phyloP scores from a whole-genome alignment of 305 asterid genomes.

The Euphrasia arctica region DNA sequence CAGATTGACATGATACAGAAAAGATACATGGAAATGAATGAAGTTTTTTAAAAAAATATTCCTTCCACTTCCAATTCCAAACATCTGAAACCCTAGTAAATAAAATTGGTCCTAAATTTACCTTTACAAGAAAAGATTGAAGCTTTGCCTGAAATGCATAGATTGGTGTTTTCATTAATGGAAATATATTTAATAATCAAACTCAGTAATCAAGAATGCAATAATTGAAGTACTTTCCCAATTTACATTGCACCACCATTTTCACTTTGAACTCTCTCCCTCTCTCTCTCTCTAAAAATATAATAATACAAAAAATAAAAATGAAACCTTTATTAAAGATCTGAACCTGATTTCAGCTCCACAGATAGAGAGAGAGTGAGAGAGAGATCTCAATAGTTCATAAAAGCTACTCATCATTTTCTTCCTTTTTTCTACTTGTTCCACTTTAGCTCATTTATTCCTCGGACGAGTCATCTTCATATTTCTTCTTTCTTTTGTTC shows the following conservation, averaged over 20 bases:
- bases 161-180: slow-evolving; percentile 7
- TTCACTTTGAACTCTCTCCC: slow-evolving; percentile 25
- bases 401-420: slow-evolving; percentile 58
- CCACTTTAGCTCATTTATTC: slow-evolving; percentile 45
- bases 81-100: not conserved
- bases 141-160: slow-evolving; percentile 5
- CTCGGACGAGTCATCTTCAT: slow-evolving; percentile 51
- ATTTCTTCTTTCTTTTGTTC: slow-evolving; percentile 17
- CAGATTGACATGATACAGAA: not conserved
- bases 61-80: not conserved
- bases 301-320: slow-evolving; percentile 18
- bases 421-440: slow-evolving; percentile 38
- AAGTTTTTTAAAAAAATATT: not conserved
- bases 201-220: slow-evolving; percentile 26
- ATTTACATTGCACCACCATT: slow-evolving; percentile 27
- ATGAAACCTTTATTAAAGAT: slow-evolving; percentile 32
- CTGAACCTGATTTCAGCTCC: slow-evolving; percentile 46
- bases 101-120: slow-evolving; percentile 4
- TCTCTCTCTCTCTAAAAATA: not conserved
- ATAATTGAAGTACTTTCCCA: slow-evolving; percentile 40
- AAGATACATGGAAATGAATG: not conserved
- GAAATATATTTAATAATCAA: not conserved
- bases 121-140: slow-evolving; percentile 15
- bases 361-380: slow-evolving; percentile 44
- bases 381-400: slow-evolving; percentile 48